Conservation (phyloP, 2,329 filamentous ascomycete species). For the Trichoderma sp. region DNA sequence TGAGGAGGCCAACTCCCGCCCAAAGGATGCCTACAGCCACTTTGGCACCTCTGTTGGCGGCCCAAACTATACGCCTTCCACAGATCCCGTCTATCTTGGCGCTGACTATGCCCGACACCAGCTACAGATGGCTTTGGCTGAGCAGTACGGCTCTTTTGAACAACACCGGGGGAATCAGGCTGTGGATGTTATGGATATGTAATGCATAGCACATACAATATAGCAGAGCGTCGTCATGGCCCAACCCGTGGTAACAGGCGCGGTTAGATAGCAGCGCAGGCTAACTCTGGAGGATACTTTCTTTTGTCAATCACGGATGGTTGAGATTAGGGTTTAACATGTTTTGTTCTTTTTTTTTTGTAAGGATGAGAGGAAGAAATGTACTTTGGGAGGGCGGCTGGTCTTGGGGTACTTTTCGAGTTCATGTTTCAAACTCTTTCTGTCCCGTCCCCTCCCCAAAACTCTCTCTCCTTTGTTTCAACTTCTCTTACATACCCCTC, state of each 20-base stretch:
- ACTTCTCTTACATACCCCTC: not conserved
- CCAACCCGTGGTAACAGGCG: not conserved
- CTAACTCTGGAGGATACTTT: not conserved
- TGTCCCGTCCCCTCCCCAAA: not conserved
- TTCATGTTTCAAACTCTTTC: conserved; percentile 7
- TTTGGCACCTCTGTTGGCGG: conserved; percentile 41
- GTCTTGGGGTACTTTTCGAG: not conserved
- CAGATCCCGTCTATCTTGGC: conserved; percentile 65
- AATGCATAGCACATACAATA: conserved; percentile 24
- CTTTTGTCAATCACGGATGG: not conserved
- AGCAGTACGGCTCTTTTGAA: conserved; percentile 63
- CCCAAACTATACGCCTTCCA: conserved; percentile 51
- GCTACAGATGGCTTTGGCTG: conserved; percentile 58
- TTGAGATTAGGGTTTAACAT: not conserved
- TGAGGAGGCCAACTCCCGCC: conserved; percentile 31
- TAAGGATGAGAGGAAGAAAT: not conserved
- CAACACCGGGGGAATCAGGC: conserved; percentile 44
- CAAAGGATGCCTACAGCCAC: conserved; percentile 44
- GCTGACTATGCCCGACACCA: conserved; percentile 47
- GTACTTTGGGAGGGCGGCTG: not conserved
- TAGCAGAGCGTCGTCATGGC: conserved; percentile 17
- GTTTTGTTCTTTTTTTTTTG: not conserved
- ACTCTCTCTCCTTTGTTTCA: conserved; percentile 2
- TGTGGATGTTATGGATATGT: conserved; percentile 50
- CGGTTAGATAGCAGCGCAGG: conserved; percentile 3